Percentiles rank a stretch among this genome's conserved stretches.
Conservation (phyloP, 345 rosid genomes). For the Noccaea caerulescens region DNA sequence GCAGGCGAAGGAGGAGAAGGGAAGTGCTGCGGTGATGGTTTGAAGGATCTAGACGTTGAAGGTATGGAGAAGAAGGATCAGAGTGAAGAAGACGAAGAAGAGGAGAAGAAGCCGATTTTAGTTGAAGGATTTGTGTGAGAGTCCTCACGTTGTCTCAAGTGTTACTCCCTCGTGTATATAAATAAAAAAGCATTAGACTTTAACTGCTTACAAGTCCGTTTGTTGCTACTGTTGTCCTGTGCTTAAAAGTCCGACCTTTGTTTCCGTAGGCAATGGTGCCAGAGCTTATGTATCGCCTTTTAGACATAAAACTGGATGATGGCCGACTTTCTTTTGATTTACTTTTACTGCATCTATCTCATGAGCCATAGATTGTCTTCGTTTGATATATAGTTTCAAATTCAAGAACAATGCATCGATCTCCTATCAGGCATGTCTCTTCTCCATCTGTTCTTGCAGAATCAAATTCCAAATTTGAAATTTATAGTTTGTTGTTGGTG, state of each 20-base stretch:
- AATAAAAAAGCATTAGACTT: conserved; percentile 34
- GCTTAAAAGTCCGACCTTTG: conserved; percentile 3
- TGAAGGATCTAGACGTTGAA: conserved; percentile 32
- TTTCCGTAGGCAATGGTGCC: conserved; percentile 16
- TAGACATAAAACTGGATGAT: conserved; percentile 6
- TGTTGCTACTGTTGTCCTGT: neutral
- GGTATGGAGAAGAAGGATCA: conserved; percentile 30
- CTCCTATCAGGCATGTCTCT: neutral
- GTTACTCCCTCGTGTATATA: conserved; percentile 25
- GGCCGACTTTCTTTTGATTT: neutral
- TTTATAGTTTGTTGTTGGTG: conserved; percentile 2
- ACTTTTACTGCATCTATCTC: neutral
- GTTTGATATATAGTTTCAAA: conserved; percentile 2
- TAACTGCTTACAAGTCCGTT: neutral
- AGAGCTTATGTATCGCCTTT: conserved; percentile 26
- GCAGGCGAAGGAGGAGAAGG: conserved; percentile 34
- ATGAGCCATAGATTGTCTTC: neutral
- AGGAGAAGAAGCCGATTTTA: conserved; percentile 38
- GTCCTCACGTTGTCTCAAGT: neutral
- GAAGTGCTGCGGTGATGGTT: conserved; percentile 39
- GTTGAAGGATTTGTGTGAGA: conserved; percentile 42
- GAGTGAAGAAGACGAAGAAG: conserved; percentile 35
- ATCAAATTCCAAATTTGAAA: neutral
- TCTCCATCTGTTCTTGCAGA: conserved; percentile 1
- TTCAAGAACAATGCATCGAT: neutral